Conservation (phyloP, 352 stramenopile genomes). For the Halophytophthora batemanensis region DNA sequence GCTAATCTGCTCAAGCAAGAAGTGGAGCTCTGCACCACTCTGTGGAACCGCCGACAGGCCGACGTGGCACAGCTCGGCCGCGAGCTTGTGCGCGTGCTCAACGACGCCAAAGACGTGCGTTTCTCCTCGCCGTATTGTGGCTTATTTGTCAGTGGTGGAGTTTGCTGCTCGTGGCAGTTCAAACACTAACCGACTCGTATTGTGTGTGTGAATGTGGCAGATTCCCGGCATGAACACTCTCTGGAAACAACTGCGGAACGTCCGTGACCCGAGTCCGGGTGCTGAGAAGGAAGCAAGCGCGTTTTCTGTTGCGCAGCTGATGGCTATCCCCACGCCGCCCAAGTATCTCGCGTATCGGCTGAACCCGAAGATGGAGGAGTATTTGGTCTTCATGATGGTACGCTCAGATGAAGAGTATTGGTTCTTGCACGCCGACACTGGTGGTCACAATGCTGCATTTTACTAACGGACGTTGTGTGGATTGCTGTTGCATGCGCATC, state of each 20-base stretch:
- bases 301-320: constrained; percentile 70
- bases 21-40: constrained; percentile 67
- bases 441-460: not conserved
- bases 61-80: constrained; percentile 70
- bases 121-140: not conserved
- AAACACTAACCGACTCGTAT: not conserved
- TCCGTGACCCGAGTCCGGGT: constrained; percentile 43
- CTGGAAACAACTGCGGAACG: constrained; percentile 76
- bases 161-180: not conserved
- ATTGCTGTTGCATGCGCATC: not conserved
- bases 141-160: not conserved
- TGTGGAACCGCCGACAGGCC: constrained; percentile 67
- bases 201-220: constrained; percentile 25
- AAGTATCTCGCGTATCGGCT: constrained; percentile 80
- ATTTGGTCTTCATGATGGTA: constrained; percentile 86
- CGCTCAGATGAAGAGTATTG: constrained; percentile 3
- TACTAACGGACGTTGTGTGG: not conserved
- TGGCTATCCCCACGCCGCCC: constrained; percentile 63
- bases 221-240: constrained; percentile 77
- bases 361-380: constrained; percentile 85
- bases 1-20: constrained; percentile 70
- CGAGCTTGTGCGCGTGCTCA: constrained; percentile 76
- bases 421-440: not conserved
- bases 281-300: constrained; percentile 47
- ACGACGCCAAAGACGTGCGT: constrained; percentile 77